Conservation (phyloP, 305 asterid species). For the Fraxinus greggii region DNA sequence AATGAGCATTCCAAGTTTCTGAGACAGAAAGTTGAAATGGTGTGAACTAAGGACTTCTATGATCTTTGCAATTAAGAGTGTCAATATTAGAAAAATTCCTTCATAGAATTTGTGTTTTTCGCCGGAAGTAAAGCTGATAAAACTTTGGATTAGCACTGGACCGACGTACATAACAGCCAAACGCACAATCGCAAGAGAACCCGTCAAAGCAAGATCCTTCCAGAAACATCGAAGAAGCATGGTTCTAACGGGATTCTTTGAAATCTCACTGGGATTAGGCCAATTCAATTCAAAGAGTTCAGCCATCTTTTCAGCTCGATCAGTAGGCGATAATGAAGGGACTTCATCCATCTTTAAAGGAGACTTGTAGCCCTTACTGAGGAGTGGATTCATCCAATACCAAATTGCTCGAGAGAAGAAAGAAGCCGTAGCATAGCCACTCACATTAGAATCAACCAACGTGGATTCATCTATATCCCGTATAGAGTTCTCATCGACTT, state of each 20-base stretch:
- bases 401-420: conserved; percentile 48
- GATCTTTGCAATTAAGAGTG: conserved; percentile 43
- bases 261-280: conserved; percentile 48
- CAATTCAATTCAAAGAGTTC: conserved; percentile 42
- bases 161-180: conserved; percentile 53
- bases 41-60: conserved; percentile 56
- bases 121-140: conserved; percentile 48
- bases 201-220: conserved; percentile 50
- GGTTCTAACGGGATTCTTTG: conserved; percentile 44
- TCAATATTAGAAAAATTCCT: conserved; percentile 41
- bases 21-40: conserved; percentile 56
- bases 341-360: conserved; percentile 51
- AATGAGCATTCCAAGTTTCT: conserved; percentile 62
- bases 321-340: conserved; percentile 50
- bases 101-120: conserved; percentile 31
- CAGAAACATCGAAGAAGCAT: conserved; percentile 57
- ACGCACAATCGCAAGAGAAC: conserved; percentile 41
- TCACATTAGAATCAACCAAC: conserved; percentile 32
- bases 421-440: conserved; percentile 59
- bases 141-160: conserved; percentile 54
- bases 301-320: conserved; percentile 45
- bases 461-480: conserved; percentile 21
- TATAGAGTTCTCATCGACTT: conserved; percentile 14
- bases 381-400: conserved; percentile 65
- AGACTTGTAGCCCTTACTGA: conserved; percentile 49